A percentile compares a stretch with the other conserved stretches of the same genome.
phyloP scores from a whole-genome alignment of 2,329 filamentous ascomycete genomes.

The Xylariaceae sp. region DNA sequence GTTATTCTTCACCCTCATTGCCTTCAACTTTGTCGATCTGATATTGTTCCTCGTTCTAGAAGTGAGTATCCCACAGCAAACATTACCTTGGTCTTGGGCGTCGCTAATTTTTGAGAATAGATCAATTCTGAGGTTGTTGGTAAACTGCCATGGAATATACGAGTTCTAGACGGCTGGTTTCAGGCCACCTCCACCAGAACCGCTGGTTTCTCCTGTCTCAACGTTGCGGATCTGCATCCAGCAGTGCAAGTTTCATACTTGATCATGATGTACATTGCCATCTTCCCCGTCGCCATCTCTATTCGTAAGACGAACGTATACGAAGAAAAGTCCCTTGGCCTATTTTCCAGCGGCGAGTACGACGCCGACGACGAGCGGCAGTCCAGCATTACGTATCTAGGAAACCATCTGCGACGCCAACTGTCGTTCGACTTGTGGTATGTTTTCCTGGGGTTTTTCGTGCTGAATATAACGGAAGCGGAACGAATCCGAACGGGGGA shows the following conservation, averaged over 20 bases:
- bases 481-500: conserved; percentile 55
- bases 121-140: conserved; percentile 67
- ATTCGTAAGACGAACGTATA: conserved; percentile 94
- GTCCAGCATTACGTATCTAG: conserved; percentile 73
- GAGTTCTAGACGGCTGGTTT: conserved; percentile 82
- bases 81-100: background rate
- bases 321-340: conserved; percentile 79
- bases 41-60: conserved; percentile 92
- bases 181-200: conserved; percentile 87
- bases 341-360: conserved; percentile 52
- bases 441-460: conserved; percentile 87
- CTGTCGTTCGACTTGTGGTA: conserved; percentile 98
- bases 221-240: conserved; percentile 72
- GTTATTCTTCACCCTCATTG: conserved; percentile 79
- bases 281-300: conserved; percentile 93
- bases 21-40: conserved; percentile 78
- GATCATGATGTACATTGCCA: conserved; percentile 99
- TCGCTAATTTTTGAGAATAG: conserved; percentile 36
- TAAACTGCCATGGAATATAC: conserved; percentile 62
- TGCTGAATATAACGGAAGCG: conserved; percentile 87
- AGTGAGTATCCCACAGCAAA: conserved; percentile 44
- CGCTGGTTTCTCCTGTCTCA: conserved; percentile 81
- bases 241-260: conserved; percentile 91
- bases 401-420: conserved; percentile 84
- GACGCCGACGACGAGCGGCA: conserved; percentile 48